Base-by-base conservation (phyloP, 2,329 filamentous ascomycete genomes). In the Ophiocordyceps unilateralis region DNA sequence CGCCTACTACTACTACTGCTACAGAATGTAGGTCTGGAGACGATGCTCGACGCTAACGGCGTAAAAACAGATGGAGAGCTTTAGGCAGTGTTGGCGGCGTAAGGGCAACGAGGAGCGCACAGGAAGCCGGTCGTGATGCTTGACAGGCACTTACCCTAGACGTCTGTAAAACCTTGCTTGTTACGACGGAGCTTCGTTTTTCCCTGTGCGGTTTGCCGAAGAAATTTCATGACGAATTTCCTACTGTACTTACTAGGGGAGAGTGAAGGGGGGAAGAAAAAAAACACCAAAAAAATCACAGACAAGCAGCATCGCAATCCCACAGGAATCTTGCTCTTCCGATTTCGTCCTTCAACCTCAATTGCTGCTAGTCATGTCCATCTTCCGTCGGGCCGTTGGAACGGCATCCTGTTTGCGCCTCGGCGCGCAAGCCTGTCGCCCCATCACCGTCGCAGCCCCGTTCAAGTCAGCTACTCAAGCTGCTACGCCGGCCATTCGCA, bases 61-160 rank as follows among this genome's bases (percentile, higher is more conserved):
- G 1, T 4, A 6, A 5, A 30, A 4, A 20, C 4, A 96, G 89
- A 93, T 96, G 83, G 81, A 91, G 57, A 70, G 73, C 2, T 96
- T 96, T 58, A 79, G 78, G 55, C 74, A 81, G 53, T 96, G 89
- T 62, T 96, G 89, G 89, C 94, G 93, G 64, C 71, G 70, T 49
- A 80, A 93, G 53, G 80, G 86, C 41, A 96, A 96, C 59, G 80
- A 93, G 53, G 67, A 82, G 58, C 76, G 91, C 54, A 95, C 88
- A 0, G 72, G 72, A 43, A 79, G 73, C 37, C 89, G 86, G 56
- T 36, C 32, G 17, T 36, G 32, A 20, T 36, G 17, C 17, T n/a
- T 5, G 17, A 15, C 30, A 15, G 12, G 11, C 2, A 10, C 17
- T n/a, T 36, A 36, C 32, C 32, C 32, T 36, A 36, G 17, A 20